Conservation (phyloP, 352 stramenopile genomes). For the Phytopythium vexans region DNA sequence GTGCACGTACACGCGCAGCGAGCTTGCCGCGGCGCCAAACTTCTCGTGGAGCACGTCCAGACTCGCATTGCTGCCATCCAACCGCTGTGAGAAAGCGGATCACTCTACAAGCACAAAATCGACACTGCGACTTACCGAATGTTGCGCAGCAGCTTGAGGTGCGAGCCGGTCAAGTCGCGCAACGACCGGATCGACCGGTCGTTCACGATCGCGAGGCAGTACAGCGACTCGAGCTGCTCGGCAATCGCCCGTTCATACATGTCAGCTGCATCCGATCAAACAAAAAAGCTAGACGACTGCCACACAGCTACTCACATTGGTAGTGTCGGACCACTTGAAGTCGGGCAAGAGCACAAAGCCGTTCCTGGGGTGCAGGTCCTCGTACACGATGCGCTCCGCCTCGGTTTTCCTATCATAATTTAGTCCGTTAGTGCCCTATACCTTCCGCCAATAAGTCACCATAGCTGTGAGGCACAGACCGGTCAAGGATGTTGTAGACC, state of each 20-base stretch:
- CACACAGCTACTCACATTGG: constrained; percentile 37
- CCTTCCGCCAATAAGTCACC: no score
- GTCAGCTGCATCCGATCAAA: neutral
- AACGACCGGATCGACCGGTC: constrained; percentile 71
- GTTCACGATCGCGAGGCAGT: constrained; percentile 80
- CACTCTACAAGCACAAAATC: neutral
- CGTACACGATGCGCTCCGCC: constrained; percentile 75
- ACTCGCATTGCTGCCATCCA: constrained; percentile 45
- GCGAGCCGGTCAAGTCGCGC: constrained; percentile 60
- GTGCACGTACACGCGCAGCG: constrained; percentile 82
- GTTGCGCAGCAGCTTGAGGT: constrained; percentile 69
- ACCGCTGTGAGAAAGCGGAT: neutral
- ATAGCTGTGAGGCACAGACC: constrained; percentile 41
- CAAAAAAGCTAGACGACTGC: neutral
- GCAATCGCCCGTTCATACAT: neutral
- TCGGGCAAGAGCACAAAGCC: constrained; percentile 82
- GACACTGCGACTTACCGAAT: constrained; percentile 40
- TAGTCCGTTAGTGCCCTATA: no score
- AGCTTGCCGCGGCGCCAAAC: constrained; percentile 51
- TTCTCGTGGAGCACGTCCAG: constrained; percentile 45
- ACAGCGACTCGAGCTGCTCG: constrained; percentile 68
- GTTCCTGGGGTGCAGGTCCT: constrained; percentile 54
- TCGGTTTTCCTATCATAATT: constrained; percentile 59
- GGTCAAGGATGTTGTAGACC: constrained; percentile 88
- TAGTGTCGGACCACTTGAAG: constrained; percentile 79